Conservation (phyloP, 805 yeast genomes). For the Tetrapisispora pingtungensis region DNA sequence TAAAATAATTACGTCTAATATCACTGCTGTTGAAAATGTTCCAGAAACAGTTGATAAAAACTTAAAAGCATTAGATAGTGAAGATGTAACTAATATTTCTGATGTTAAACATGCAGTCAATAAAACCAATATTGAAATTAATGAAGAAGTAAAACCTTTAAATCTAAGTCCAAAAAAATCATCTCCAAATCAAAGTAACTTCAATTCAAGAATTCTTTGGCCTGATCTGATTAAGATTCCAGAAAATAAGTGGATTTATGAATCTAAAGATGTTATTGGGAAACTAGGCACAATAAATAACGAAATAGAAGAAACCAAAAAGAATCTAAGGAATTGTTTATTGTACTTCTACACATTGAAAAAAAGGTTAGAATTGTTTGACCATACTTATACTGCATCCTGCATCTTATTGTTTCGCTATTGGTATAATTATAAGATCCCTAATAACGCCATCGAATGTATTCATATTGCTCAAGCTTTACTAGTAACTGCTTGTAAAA, state of each 20-base stretch:
- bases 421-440: slow-evolving; percentile 27
- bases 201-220: slow-evolving; percentile 27
- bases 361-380: slow-evolving; percentile 26
- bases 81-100: no score
- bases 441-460: slow-evolving; percentile 21
- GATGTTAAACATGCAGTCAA: no score
- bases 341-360: slow-evolving; percentile 29
- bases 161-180: not conserved
- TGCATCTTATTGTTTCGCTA: slow-evolving; percentile 28
- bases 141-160: not conserved
- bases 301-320: slow-evolving; percentile 18
- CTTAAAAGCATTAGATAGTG: no score
- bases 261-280: slow-evolving; percentile 24
- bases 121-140: not conserved
- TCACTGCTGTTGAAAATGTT: no score
- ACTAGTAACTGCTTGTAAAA: slow-evolving; percentile 30
- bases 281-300: slow-evolving; percentile 18
- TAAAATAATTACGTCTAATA: no score
- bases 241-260: slow-evolving; percentile 24
- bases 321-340: slow-evolving; percentile 27
- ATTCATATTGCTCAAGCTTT: slow-evolving; percentile 27
- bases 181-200: not conserved
- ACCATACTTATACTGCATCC: slow-evolving; percentile 30
- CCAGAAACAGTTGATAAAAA: no score
- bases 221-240: slow-evolving; percentile 29